Evolutionary conservation across 805 yeast species (phyloP).

Genomic region (Jamesozyma spencerorum): DNA sequence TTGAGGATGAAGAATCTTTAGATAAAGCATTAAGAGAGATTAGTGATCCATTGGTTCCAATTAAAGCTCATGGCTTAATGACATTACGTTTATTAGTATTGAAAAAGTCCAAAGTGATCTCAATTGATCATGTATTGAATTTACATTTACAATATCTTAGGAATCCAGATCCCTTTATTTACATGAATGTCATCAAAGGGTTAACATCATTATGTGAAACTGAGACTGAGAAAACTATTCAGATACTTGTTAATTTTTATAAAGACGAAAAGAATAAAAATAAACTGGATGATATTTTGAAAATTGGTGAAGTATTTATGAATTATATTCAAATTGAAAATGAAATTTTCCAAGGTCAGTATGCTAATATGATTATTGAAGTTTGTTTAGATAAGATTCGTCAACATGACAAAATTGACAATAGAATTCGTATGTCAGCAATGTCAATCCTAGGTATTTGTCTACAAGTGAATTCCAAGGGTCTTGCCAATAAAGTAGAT

Average conservation of each 20-base stretch:
- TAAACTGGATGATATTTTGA: conserved; percentile 57
- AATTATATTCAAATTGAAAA: conserved; percentile 45
- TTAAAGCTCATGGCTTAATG: conserved; percentile 77
- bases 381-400: conserved; percentile 36
- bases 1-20: conserved; percentile 25
- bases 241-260: conserved; percentile 34
- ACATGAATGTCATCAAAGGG: conserved; percentile 75
- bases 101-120: conserved; percentile 41
- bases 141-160: conserved; percentile 56
- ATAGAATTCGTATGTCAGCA: conserved; percentile 70
- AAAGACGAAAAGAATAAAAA: conserved; percentile 23
- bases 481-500: conserved; percentile 37
- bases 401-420: conserved; percentile 36
- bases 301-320: conserved; percentile 73
- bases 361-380: conserved; percentile 36
- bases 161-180: conserved; percentile 81
- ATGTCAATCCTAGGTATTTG: conserved; percentile 74
- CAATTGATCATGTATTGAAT: conserved; percentile 45
- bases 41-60: conserved; percentile 72
- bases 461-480: conserved; percentile 49
- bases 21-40: conserved; percentile 57
- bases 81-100: conserved; percentile 48
- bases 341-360: conserved; percentile 38
- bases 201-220: conserved; percentile 49
- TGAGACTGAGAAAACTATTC: conserved; percentile 32